A percentile compares a stretch with the other conserved stretches of the same genome.
Evolutionary conservation across 192 early-diverging fungal genomes (phyloP).

Genomic region (Coemansia sp.): DNA sequence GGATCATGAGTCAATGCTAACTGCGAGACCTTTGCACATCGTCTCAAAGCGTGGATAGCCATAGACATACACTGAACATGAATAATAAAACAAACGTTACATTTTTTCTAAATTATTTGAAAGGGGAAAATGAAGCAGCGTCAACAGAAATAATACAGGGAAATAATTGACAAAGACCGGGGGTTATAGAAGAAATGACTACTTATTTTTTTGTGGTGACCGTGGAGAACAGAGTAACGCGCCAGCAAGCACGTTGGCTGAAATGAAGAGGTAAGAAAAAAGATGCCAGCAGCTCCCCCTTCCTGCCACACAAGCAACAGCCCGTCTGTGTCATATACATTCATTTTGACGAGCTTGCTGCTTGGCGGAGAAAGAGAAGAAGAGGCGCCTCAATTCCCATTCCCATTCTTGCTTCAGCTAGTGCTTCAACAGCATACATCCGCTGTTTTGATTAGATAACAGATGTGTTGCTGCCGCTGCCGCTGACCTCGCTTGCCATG

Average conservation of each 20-base stretch:
- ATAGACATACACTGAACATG: background rate
- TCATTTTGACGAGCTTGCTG: slow-evolving; percentile 9
- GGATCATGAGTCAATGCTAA: background rate
- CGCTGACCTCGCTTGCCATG: background rate
- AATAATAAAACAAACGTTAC: background rate
- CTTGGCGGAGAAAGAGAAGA: background rate
- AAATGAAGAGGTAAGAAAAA: background rate
- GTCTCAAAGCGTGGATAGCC: background rate
- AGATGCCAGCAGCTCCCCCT: background rate
- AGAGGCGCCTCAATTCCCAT: background rate
- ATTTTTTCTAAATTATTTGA: background rate
- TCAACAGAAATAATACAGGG: background rate
- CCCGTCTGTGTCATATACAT: background rate
- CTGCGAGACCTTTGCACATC: background rate
- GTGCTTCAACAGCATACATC: too few species aligned
- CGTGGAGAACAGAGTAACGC: too few species aligned
- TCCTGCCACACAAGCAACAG: background rate
- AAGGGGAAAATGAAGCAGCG: background rate
- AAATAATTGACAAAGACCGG: background rate
- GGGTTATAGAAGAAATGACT: too few species aligned
- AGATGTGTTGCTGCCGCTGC: slow-evolving; percentile 1
- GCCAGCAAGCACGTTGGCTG: too few species aligned
- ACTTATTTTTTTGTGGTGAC: too few species aligned
- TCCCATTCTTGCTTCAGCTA: too few species aligned
- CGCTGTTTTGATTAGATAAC: background rate